Evolutionary conservation across 208 protist species (phyloP).

Genomic region (Trypanosoma cruzi): DNA sequence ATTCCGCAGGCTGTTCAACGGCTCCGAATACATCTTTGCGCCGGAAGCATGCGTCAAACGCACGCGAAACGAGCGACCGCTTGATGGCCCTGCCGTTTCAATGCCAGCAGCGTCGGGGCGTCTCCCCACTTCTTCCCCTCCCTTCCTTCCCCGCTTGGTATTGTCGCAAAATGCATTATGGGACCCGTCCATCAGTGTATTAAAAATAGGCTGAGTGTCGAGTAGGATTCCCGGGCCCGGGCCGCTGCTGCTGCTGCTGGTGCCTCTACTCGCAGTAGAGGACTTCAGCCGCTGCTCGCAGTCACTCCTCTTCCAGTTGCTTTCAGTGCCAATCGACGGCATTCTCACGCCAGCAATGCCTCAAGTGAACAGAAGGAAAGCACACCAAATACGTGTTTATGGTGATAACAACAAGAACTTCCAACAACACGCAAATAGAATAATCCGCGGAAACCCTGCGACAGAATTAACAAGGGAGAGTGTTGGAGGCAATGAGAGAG

Average conservation of each 20-base stretch:
- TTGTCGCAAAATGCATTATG: not conserved
- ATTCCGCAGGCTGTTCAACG: not conserved
- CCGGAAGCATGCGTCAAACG: not conserved
- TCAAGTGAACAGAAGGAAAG: not conserved
- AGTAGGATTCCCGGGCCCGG: not conserved
- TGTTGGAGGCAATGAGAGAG: too few relatives aligned
- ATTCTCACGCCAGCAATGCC: not conserved
- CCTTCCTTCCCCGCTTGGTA: not conserved
- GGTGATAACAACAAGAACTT: not conserved
- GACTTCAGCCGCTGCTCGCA: not conserved
- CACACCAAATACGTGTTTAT: not conserved
- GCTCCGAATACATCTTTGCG: not conserved
- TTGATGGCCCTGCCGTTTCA: not conserved
- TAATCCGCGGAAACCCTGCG: not conserved
- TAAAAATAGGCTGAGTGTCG: not conserved
- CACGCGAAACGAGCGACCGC: conserved; percentile 17
- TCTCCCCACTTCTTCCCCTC: not conserved
- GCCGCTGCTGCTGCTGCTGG: not conserved
- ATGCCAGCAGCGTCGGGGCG: not conserved
- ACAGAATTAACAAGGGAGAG: not conserved
- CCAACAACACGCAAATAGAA: not conserved
- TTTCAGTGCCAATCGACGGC: not conserved
- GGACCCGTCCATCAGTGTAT: not conserved
- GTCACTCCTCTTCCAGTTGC: not conserved
- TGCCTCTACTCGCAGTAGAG: not conserved